Evolutionary conservation across 768 basidiomycete genomes (phyloP), one percentile per base, ranked within the genome.

Genomic region (Leucocoprinus leucothites): DNA sequence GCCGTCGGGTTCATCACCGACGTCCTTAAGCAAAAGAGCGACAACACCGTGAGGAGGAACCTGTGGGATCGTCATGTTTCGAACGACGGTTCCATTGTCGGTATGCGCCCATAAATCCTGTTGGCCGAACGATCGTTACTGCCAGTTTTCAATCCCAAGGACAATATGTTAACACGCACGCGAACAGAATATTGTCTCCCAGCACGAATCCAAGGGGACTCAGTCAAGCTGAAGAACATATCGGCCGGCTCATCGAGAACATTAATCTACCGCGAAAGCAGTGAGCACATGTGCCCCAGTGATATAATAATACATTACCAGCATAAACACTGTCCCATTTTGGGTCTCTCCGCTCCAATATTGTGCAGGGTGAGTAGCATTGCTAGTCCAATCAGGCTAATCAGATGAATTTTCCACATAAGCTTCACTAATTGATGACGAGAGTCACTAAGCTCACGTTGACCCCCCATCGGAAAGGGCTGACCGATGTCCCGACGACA

Each of bases 41-140:
- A 84, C 79, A 19, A 88, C 86, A 3, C 86, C 87, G 57, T 89
- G 87, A 5, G 84, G 62, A 1, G 86, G 86, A 9, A 89, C 84
- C n/a, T 67, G 68, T 8, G 69, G 51, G 3, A 71, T 76, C 3
- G 79, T 81, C 61, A 87, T 74, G 65, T 79, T 82, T n/a, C 86
- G 77, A 21, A 84, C 72, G 0, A 80, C 81, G 0, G 82, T 88
- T 2, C 85, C 85, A 60, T 86, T 88, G 60, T 85, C 71, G 18
- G 84, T 87, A 65, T 89, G 87, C 2, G 81, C 65, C 87, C 87
- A 89, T 1, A 89, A 72, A 61, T 89, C 87, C 84, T 89, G 57
- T 6, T 1, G 14, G n/a, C n/a, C n/a, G n/a, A n/a, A n/a, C n/a
- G n/a, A n/a, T n/a, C n/a, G n/a, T n/a, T n/a, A n/a, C n/a, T n/a